Conservation (phyloP, 129 eudicot species). For the Mikania micrantha region DNA sequence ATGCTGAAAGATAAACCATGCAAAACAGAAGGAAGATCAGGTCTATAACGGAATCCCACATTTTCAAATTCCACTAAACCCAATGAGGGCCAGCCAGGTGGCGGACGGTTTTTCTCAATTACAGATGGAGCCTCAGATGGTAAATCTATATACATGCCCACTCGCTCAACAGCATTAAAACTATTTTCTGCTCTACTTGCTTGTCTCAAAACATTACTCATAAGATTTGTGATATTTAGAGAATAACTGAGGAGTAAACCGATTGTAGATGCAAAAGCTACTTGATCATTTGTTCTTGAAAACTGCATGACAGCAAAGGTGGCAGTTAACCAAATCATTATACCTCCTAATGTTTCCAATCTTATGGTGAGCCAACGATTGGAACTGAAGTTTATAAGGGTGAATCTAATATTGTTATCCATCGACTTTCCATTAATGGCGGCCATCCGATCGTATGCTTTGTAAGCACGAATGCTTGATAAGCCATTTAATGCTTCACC, state of each 20-base stretch:
- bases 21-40: constrained; percentile 86
- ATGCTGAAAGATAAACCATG: constrained; percentile 66
- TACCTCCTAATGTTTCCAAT: constrained; percentile 78
- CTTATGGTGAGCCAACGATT: constrained; percentile 93
- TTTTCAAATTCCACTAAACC: constrained; percentile 68
- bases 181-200: constrained; percentile 94
- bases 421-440: constrained; percentile 69
- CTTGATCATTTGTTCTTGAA: constrained; percentile 66
- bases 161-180: constrained; percentile 88
- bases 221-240: constrained; percentile 66
- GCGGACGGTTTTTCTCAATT: constrained; percentile 66
- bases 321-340: constrained; percentile 95
- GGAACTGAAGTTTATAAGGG: constrained; percentile 69
- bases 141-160: constrained; percentile 74
- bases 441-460: constrained; percentile 87
- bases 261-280: constrained; percentile 84
- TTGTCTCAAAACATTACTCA: constrained; percentile 71
- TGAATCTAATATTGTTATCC: constrained; percentile 84
- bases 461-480: constrained; percentile 84
- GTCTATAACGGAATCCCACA: constrained; percentile 74
- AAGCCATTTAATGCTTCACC: constrained; percentile 92
- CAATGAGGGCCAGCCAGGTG: constrained; percentile 84
- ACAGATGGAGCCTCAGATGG: constrained; percentile 76
- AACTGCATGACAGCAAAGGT: constrained; percentile 93
- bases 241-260: constrained; percentile 93